Conservation (phyloP, 805 yeast species). For the Candida silvatica region DNA sequence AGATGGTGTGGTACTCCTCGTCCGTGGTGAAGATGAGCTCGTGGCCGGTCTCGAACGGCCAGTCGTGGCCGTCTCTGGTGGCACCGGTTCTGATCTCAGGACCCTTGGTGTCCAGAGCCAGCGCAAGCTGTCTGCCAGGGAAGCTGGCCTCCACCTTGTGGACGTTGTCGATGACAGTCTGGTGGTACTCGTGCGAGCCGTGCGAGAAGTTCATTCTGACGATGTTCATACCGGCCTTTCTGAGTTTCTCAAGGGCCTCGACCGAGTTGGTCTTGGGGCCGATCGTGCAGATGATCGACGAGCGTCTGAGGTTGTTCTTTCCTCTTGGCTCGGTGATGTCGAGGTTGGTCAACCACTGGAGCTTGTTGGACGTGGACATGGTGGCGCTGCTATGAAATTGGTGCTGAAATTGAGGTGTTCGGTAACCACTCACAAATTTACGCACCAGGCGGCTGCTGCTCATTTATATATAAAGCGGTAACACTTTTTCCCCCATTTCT, state of each 20-base stretch:
- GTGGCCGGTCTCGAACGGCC: constrained; percentile 75
- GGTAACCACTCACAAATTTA: not conserved
- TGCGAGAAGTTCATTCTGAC: constrained; percentile 99
- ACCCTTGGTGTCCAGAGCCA: constrained; percentile 98
- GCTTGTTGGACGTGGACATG: constrained; percentile 29
- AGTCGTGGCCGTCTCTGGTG: constrained; percentile 73
- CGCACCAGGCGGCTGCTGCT: too few species aligned
- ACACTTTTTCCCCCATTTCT: too few species aligned
- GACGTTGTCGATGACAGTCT: constrained; percentile 91
- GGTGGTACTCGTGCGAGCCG: constrained; percentile 97
- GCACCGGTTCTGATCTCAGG: constrained; percentile 99
- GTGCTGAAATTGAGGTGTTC: not conserved
- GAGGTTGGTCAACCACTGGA: constrained; percentile 79
- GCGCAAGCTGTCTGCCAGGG: constrained; percentile 95
- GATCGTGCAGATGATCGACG: constrained; percentile 96
- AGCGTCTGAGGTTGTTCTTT: constrained; percentile 79
- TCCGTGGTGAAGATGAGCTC: constrained; percentile 93
- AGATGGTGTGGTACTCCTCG: constrained; percentile 59
- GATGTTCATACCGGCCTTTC: constrained; percentile 96
- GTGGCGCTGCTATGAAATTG: too few species aligned
- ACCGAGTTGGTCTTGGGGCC: constrained; percentile 96
- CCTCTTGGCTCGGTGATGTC: constrained; percentile 60
- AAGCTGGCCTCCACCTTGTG: constrained; percentile 86
- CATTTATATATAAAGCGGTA: too few species aligned
- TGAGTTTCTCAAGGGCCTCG: constrained; percentile 73